Conservation (phyloP, 768 basidiomycete species). For the Psilocybe tampanensis region DNA sequence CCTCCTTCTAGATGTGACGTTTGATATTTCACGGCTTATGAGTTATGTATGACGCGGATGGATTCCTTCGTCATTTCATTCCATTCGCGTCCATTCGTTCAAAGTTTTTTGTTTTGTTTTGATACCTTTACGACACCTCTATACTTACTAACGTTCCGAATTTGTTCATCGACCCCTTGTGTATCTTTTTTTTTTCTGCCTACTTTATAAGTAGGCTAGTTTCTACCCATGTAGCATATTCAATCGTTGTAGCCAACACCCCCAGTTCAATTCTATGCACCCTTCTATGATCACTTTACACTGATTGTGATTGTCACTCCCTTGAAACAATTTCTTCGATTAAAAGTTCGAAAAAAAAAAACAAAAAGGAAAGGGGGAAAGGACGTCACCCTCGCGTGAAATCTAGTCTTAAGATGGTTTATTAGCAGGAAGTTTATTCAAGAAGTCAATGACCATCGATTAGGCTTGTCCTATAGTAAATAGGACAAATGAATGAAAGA, state of each 20-base stretch:
- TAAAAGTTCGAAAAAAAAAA: too few species aligned
- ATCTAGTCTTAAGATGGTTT: too few species aligned
- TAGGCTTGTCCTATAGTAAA: too few species aligned
- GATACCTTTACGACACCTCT: background rate
- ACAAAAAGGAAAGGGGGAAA: too few species aligned
- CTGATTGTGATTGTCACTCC: too few species aligned
- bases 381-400: too few species aligned
- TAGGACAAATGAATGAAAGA: too few species aligned
- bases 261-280: background rate
- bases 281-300: too few species aligned
- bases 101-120: too few species aligned
- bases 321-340: too few species aligned
- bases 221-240: constrained; percentile 19
- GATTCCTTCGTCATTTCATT: constrained; percentile 3
- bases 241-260: constrained; percentile 17
- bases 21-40: background rate
- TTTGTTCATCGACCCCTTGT: constrained; percentile 3
- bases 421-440: too few species aligned
- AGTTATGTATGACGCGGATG: background rate
- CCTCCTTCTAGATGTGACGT: background rate
- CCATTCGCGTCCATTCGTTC: background rate
- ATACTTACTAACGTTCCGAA: constrained; percentile 1
- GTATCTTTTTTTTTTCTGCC: constrained; percentile 1
- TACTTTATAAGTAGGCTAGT: background rate
- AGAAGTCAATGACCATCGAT: too few species aligned